Percentiles rank a stretch among this genome's conserved stretches.
phyloP scores from a whole-genome alignment of 305 asterid genomes.

The Fraxinus sp. region DNA sequence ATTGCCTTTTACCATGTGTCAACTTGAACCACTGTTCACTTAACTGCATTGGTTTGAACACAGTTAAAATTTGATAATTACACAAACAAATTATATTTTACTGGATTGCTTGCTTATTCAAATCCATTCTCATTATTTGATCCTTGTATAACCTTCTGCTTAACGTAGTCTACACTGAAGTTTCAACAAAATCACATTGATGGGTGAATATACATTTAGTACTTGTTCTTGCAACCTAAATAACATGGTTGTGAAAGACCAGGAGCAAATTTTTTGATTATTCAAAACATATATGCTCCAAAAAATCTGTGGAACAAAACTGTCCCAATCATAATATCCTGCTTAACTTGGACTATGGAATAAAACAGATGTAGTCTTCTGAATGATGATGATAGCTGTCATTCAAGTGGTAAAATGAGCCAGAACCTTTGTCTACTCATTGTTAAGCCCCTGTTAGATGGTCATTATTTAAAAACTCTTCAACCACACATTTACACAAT shows the following conservation, averaged over 20 bases:
- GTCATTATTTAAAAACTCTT: too few species aligned
- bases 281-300: background rate
- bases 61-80: background rate
- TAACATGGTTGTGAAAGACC: background rate
- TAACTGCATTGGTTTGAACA: background rate
- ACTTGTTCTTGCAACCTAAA: background rate
- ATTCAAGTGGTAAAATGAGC: background rate
- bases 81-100: background rate
- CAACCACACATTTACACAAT: too few species aligned
- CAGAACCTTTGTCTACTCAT: background rate
- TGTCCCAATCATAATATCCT: background rate
- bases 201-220: background rate
- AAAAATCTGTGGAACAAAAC: background rate
- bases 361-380: background rate
- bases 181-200: background rate
- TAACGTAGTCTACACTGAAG: background rate
- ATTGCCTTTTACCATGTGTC: background rate
- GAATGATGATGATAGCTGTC: background rate
- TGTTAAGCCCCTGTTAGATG: background rate
- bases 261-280: background rate
- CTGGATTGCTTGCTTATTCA: background rate
- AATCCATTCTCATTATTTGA: background rate
- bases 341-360: background rate
- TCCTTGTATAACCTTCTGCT: background rate
- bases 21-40: background rate